Percentiles rank a stretch among this genome's conserved stretches.
Evolutionary conservation across 805 yeast genomes (phyloP).

Genomic region (Metahyphopichia silvanorum): DNA sequence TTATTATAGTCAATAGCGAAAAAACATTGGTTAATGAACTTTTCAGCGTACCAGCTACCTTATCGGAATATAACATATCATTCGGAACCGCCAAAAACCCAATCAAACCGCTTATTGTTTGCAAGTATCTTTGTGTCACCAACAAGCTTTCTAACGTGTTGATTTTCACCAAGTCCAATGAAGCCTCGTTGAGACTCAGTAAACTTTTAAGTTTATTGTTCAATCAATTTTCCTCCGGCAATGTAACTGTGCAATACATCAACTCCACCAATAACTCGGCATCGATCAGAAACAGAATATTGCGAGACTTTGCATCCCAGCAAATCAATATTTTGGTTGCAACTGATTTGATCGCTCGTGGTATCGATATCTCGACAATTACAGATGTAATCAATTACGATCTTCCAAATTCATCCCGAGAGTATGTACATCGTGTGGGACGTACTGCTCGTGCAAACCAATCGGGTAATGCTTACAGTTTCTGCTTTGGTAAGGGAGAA

Average conservation of each 20-base stretch:
- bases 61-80: constrained; percentile 45
- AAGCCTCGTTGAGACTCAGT: constrained; percentile 77
- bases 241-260: constrained; percentile 38
- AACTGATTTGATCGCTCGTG: constrained; percentile 95
- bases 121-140: constrained; percentile 46
- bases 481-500: constrained; percentile 80
- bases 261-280: constrained; percentile 56
- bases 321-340: constrained; percentile 58
- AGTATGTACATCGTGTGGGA: constrained; percentile 94
- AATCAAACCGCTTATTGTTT: constrained; percentile 72
- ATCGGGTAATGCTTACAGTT: constrained; percentile 68
- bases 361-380: constrained; percentile 75
- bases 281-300: constrained; percentile 48
- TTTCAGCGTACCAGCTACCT: constrained; percentile 55
- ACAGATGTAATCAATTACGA: constrained; percentile 85
- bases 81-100: constrained; percentile 36
- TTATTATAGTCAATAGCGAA: constrained; percentile 68
- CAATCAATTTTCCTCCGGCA: constrained; percentile 8
- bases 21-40: constrained; percentile 47
- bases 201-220: constrained; percentile 51
- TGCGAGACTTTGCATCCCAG: constrained; percentile 57
- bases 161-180: constrained; percentile 77
- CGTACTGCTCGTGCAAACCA: constrained; percentile 94
- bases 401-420: constrained; percentile 81
- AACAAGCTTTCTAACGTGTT: constrained; percentile 40